These are phyloP conservation scores for Rosa rugosa DNA, from an alignment of 306 rosid species.

Conservation along the genomic window DNA sequence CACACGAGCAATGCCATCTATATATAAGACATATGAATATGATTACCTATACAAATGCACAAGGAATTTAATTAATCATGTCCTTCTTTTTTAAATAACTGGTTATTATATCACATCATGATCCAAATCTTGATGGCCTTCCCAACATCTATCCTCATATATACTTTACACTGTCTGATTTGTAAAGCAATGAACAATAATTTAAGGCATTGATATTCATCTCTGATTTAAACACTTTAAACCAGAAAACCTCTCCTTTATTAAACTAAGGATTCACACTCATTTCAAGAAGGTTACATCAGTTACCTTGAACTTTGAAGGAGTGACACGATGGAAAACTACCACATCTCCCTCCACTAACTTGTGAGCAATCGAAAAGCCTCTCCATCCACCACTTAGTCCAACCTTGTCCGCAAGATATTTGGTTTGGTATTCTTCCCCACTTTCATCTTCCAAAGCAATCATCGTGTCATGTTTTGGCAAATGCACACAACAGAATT, in stretches of 20 bases:
- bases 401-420: slow-evolving; percentile 42
- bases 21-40: neutral
- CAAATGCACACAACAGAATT: slow-evolving; percentile 42
- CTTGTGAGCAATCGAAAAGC: slow-evolving; percentile 42
- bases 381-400: slow-evolving; percentile 60
- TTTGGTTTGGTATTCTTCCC: slow-evolving; percentile 30
- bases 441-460: slow-evolving; percentile 48
- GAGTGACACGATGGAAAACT: slow-evolving; percentile 41
- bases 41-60: neutral
- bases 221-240: neutral
- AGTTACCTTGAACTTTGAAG: slow-evolving; percentile 47
- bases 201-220: neutral
- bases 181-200: neutral
- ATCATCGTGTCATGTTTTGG: slow-evolving; percentile 36
- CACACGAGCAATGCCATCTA: neutral
- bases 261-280: neutral
- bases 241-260: neutral
- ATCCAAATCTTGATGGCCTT: too few relatives aligned
- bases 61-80: neutral
- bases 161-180: neutral
- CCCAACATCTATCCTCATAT: neutral
- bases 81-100: neutral
- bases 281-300: neutral
- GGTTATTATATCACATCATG: neutral
- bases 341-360: slow-evolving; percentile 39